Percentiles rank a stretch among this genome's conserved stretches.
These are phyloP conservation scores for Phanerochaete carnosa DNA, from an alignment of 768 basidiomycete genomes.

Conservation along the genomic window DNA sequence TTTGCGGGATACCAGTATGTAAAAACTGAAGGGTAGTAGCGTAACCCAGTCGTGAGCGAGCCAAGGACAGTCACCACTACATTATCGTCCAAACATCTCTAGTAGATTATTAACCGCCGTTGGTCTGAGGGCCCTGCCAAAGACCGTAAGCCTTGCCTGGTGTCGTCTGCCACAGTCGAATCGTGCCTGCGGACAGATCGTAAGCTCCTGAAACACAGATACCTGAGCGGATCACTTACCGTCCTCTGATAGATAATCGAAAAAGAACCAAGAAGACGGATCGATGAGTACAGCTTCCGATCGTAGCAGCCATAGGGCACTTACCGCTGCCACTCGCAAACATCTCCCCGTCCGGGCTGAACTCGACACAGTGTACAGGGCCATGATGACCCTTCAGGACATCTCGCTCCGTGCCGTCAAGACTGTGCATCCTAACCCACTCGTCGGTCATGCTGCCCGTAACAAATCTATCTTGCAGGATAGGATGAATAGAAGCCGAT, in stretches of 20 bases:
- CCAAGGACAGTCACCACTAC: neutral
- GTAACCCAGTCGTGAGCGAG: neutral
- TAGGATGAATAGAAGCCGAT: slow-evolving; percentile 92
- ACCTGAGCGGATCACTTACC: slow-evolving; percentile 39
- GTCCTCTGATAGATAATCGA: slow-evolving; percentile 52
- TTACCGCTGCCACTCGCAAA: slow-evolving; percentile 95
- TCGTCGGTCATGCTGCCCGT: slow-evolving; percentile 89
- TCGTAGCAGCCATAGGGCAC: slow-evolving; percentile 28
- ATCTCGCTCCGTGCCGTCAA: slow-evolving; percentile 87
- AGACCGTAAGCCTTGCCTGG: slow-evolving; percentile 91
- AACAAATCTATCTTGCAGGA: slow-evolving; percentile 84
- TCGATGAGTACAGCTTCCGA: slow-evolving; percentile 6
- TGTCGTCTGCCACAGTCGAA: slow-evolving; percentile 96
- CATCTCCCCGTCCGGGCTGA: slow-evolving; percentile 95
- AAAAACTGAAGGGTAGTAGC: neutral
- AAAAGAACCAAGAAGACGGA: neutral
- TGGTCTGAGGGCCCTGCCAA: slow-evolving; percentile 65
- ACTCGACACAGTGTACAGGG: slow-evolving; percentile 91
- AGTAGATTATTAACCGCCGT: slow-evolving; percentile 34
- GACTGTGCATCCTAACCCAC: slow-evolving; percentile 93
- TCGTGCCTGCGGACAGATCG: slow-evolving; percentile 60
- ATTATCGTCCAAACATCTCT: slow-evolving; percentile 19
- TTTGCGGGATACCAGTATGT: neutral
- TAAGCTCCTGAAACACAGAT: neutral
- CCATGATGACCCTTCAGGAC: slow-evolving; percentile 97